phyloP scores from a whole-genome alignment of 306 rosid genomes.

The Medicago arabica region DNA sequence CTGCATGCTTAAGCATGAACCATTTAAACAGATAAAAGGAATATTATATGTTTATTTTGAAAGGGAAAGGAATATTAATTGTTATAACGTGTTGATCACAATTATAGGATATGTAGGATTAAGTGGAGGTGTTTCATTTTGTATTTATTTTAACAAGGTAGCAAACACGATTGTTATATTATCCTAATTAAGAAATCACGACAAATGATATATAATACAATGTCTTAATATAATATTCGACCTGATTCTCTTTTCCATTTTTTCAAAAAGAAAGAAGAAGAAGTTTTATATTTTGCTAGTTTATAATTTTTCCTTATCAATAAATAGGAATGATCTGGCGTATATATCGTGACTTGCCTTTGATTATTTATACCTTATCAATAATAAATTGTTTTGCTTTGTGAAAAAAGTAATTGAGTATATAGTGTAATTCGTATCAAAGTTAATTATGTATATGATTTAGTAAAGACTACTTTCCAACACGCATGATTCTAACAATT shows the following conservation, averaged over 20 bases:
- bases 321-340: not conserved
- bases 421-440: too few species aligned
- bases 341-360: too few species aligned
- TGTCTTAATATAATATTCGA: not conserved
- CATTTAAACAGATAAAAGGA: too few species aligned
- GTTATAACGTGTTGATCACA: not conserved
- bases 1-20: too few species aligned
- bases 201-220: not conserved
- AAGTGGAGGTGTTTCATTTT: not conserved
- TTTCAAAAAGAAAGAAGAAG: not conserved
- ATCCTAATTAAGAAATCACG: not conserved
- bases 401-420: too few species aligned
- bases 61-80: too few species aligned
- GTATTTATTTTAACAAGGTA: not conserved
- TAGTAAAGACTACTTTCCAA: too few species aligned
- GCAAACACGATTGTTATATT: conserved; percentile 4
- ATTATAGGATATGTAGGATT: not conserved
- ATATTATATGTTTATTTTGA: too few species aligned
- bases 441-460: too few species aligned
- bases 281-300: not conserved
- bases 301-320: not conserved
- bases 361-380: too few species aligned
- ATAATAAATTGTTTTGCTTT: too few species aligned
- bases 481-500: too few species aligned
- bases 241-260: not conserved